Percentiles rank a stretch among this genome's conserved stretches.
Evolutionary conservation across 2,329 filamentous ascomycete species (phyloP).

Genomic region (Trichoderma asperellum): DNA sequence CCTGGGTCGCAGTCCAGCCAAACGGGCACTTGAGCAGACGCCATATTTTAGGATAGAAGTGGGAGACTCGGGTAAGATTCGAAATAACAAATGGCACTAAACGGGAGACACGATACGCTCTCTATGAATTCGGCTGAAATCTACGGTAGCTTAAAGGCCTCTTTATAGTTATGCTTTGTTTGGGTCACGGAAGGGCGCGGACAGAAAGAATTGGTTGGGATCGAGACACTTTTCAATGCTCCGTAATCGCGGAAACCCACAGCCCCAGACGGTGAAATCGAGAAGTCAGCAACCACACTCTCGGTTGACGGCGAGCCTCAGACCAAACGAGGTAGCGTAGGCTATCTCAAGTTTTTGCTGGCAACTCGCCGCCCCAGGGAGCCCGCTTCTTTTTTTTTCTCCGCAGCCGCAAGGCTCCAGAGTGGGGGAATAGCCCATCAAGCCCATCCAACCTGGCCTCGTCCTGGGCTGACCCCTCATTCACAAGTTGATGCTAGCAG

Average conservation of each 20-base stretch:
- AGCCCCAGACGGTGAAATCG: slow-evolving; percentile 4
- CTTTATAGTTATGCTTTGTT: slow-evolving; percentile 2
- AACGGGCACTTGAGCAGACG: slow-evolving; percentile 50
- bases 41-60: background rate
- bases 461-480: slow-evolving; percentile 19
- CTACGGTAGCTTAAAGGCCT: slow-evolving; percentile 7
- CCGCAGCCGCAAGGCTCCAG: slow-evolving; percentile 11
- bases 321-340: background rate
- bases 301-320: slow-evolving; percentile 14
- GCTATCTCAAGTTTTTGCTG: background rate
- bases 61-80: background rate
- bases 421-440: slow-evolving; percentile 11
- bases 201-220: background rate
- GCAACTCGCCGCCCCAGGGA: background rate
- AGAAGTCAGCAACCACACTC: slow-evolving; percentile 9
- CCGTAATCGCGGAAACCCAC: slow-evolving; percentile 23
- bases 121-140: background rate
- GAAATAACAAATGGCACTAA: background rate
- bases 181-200: slow-evolving; percentile 5
- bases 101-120: slow-evolving; percentile 3
- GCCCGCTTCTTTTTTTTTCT: slow-evolving; percentile 24
- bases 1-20: slow-evolving; percentile 67
- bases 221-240: background rate
- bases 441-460: background rate
- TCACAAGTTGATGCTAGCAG: slow-evolving; percentile 5